These are phyloP conservation scores for Xylariaceae sp. DNA, from an alignment of 2,329 filamentous ascomycete genomes.

Conservation along the genomic window DNA sequence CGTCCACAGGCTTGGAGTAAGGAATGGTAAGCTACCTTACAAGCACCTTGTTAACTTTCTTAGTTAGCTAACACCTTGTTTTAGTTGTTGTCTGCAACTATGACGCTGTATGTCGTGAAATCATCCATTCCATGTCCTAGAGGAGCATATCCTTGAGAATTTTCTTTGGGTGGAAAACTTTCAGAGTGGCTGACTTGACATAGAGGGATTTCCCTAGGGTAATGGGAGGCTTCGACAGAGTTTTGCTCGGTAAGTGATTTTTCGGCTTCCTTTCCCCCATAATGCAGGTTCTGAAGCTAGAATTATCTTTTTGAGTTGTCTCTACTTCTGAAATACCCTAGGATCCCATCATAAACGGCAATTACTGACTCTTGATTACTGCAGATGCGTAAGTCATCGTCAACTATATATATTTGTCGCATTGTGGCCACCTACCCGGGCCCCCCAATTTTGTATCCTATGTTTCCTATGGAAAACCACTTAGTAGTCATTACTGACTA, in stretches of 20 bases:
- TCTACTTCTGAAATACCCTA: background rate
- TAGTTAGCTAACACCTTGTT: background rate
- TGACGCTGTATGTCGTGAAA: constrained; percentile 63
- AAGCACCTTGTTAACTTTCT: background rate
- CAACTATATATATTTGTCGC: background rate
- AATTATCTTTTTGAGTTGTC: background rate
- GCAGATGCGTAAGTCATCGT: constrained; percentile 59
- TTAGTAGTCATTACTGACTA: constrained; percentile 62
- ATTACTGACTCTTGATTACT: constrained; percentile 7
- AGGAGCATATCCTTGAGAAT: background rate
- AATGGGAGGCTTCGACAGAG: constrained; percentile 94
- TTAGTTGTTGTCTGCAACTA: constrained; percentile 91
- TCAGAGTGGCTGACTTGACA: constrained; percentile 2
- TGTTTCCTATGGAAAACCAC: no score
- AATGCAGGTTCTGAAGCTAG: no score
- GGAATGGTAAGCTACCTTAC: constrained; percentile 60
- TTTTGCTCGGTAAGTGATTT: constrained; percentile 47
- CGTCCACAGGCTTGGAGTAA: constrained; percentile 90
- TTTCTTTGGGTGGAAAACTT: background rate
- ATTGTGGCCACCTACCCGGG: background rate
- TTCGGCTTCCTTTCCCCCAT: background rate
- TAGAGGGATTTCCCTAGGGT: constrained; percentile 86
- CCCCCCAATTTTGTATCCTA: background rate
- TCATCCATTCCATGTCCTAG: background rate
- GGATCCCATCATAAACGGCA: background rate